phyloP scores from a whole-genome alignment of 306 rosid species.

The Lupinus albus region DNA sequence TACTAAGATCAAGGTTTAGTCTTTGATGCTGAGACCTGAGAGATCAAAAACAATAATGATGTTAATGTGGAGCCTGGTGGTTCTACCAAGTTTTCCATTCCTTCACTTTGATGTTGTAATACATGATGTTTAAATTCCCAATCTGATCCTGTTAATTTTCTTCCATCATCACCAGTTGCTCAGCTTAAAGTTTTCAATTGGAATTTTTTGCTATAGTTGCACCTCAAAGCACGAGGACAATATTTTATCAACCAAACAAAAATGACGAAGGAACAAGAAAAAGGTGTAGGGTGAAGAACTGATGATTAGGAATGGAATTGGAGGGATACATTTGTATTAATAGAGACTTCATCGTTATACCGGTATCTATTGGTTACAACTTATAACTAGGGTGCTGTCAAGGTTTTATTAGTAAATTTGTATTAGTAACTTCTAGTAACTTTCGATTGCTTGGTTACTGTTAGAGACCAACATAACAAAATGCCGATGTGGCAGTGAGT shows the following conservation, averaged over 20 bases:
- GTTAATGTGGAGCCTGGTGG: neutral
- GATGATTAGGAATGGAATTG: neutral
- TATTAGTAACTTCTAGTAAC: slow-evolving; percentile 10
- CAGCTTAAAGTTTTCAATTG: slow-evolving; percentile 1
- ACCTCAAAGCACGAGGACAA: neutral
- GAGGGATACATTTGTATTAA: slow-evolving; percentile 3
- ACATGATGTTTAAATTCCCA: slow-evolving; percentile 1
- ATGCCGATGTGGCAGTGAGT: no score
- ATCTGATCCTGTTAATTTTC: neutral
- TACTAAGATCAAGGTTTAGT: neutral
- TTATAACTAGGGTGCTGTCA: neutral
- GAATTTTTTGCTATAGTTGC: neutral
- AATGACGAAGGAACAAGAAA: neutral
- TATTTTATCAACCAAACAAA: neutral
- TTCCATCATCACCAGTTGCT: neutral
- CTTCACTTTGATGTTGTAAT: slow-evolving; percentile 10
- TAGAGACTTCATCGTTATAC: neutral
- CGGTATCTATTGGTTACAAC: slow-evolving; percentile 2
- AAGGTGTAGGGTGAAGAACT: no score
- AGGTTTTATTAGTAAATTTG: neutral
- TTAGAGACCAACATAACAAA: no score
- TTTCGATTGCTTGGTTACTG: neutral
- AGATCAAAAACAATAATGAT: neutral
- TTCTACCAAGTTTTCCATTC: neutral
- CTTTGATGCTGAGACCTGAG: neutral